Percentiles rank a stretch among this genome's conserved stretches.
These are phyloP conservation scores for Colletotrichum paranaense DNA, from an alignment of 2,329 filamentous ascomycete genomes.

Conservation along the genomic window DNA sequence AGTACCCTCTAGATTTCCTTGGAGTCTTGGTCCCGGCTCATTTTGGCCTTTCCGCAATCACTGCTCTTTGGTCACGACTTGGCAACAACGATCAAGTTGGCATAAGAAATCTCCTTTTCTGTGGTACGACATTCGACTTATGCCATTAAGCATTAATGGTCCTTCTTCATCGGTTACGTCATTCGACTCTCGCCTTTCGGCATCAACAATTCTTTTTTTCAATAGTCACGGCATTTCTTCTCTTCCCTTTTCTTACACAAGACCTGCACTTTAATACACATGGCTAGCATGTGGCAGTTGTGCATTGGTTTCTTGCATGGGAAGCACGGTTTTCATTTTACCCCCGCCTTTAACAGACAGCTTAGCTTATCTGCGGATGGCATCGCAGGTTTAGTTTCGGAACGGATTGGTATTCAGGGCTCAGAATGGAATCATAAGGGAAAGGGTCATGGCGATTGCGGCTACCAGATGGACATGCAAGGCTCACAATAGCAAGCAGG, in stretches of 20 bases:
- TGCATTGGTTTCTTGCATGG: background rate
- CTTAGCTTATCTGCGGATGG: slow-evolving; percentile 10
- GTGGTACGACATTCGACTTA: background rate
- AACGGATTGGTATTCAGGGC: background rate
- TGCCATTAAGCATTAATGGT: too few relatives aligned
- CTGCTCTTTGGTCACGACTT: background rate
- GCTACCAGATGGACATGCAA: background rate
- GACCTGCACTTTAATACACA: background rate
- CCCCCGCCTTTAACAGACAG: slow-evolving; percentile 22
- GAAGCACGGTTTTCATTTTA: background rate
- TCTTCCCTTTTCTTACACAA: too few relatives aligned
- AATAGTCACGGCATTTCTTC: background rate
- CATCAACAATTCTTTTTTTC: too few relatives aligned
- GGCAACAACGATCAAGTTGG: background rate
- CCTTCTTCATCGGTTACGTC: background rate
- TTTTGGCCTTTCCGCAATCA: background rate
- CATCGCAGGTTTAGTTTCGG: background rate
- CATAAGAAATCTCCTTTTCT: background rate
- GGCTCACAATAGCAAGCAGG: background rate
- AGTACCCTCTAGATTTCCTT: background rate
- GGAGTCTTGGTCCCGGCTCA: background rate
- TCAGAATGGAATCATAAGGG: background rate
- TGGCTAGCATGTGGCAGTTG: background rate
- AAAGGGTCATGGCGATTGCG: background rate
- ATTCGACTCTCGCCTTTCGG: too few relatives aligned